Evolutionary conservation across 2,329 filamentous ascomycete genomes (phyloP).

Genomic region (Teratosphaeria pseudoeucalypti): DNA sequence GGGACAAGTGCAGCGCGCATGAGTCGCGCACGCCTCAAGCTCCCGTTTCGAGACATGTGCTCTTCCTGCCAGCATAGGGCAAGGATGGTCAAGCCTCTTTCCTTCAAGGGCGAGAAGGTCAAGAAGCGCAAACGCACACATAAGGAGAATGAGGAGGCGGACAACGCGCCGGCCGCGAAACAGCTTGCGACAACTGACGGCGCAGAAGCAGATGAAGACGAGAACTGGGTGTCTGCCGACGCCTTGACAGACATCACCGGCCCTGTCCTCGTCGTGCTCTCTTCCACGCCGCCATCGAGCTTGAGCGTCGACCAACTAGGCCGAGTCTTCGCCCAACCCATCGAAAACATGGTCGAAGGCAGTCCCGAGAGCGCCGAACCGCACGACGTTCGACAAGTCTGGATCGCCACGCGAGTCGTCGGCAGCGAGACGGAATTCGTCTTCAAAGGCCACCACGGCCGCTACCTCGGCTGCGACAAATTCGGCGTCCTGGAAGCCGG

Average conservation of each 20-base stretch:
- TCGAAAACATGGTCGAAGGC: constrained; percentile 82
- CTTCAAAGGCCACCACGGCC: constrained; percentile 81
- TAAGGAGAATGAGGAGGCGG: constrained; percentile 37
- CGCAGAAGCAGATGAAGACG: constrained; percentile 52
- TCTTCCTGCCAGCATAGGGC: neutral
- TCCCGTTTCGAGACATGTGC: neutral
- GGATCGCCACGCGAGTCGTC: constrained; percentile 74
- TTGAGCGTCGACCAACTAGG: constrained; percentile 79
- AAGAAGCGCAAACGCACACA: constrained; percentile 78
- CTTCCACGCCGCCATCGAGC: constrained; percentile 61
- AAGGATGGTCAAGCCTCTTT: constrained; percentile 74
- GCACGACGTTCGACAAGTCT: constrained; percentile 91
- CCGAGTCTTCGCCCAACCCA: constrained; percentile 66
- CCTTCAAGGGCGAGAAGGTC: constrained; percentile 89
- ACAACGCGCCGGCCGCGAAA: constrained; percentile 22
- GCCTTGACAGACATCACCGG: constrained; percentile 63
- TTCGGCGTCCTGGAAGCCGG: constrained; percentile 67
- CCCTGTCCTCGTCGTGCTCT: constrained; percentile 72
- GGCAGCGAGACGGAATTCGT: constrained; percentile 66
- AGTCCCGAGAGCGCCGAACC: constrained; percentile 81
- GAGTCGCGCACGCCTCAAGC: neutral
- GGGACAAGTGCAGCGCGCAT: neutral
- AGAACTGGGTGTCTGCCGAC: constrained; percentile 87
- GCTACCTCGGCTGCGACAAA: constrained; percentile 78
- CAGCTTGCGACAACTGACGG: constrained; percentile 24